Evolutionary conservation across 2,329 filamentous ascomycete genomes (phyloP), one percentile per base, ranked within the genome.

Genomic region (Metarhizium sp.): DNA sequence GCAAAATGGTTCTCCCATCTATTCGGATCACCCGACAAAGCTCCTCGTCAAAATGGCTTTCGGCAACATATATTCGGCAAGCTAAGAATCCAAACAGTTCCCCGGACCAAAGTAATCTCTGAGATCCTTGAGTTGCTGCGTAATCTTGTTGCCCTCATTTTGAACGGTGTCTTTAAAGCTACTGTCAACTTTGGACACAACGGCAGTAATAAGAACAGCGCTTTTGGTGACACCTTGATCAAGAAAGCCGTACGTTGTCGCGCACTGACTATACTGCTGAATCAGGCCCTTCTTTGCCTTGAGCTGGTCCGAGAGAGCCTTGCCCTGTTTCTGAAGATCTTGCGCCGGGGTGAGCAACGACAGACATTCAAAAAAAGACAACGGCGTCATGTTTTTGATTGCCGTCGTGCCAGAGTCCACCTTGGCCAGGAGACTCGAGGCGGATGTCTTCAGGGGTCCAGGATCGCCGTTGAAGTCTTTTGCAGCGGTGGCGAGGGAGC

Each of bases 391-490:
- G 34, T 34, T 34, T 16, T 25, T 20, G 36, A 60, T 16, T 30
- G 47, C 25, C 10, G 45, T 42, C 16, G 55, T 59, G 52, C 55
- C 58, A 8, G 55, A n/a, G 32, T 55, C 51, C 14, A 60, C 55
- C 30, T 51, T 55, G 52, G 34, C 29, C 40, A 60, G 52, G 29
- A 60, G 46, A 2, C 13, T 8, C 20, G 38, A 43, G 10, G 57
- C 57, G 36, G 57, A 50, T 14, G 10, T 10, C 18, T 55, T 51
- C 8, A 60, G 42, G 1, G 52, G 54, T n/a, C 7, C 40, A 38
- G 45, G 8, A 36, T 60, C 57, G 32, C 57, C 57, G 18, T 57
- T 50, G 55, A 57, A 60, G 14, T 18, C 48, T 7, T 48, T 42
- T 14, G 55, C 53, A 4, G 58, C 58, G 16, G 8, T 25, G 30